Base-by-base conservation (phyloP, 2,329 filamentous ascomycete genomes). In the Pseudocercospora vitis region DNA sequence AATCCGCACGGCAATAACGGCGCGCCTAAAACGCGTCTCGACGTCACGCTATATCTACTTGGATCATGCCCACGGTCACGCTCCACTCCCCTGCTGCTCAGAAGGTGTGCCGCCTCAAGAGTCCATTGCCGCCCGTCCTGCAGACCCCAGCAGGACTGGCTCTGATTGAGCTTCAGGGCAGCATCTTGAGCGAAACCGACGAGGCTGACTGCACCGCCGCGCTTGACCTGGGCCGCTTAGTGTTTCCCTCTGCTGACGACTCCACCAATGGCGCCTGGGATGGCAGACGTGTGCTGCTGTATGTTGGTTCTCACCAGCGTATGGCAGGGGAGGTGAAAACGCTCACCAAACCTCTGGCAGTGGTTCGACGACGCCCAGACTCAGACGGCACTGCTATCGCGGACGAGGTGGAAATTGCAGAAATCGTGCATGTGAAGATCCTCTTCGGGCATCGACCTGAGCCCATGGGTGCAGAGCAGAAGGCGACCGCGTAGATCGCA, bases 321-420 rank as follows among this genome's bases (percentile, higher is more conserved):
- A 81, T 97, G 68, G 88, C 85, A 1, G 94, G 94, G 3, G 91
- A 97, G 71, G 85, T 95, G 45, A 95, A 91, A 78, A 95, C 91
- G 73, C 74, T 97, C 46, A 81, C 81, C 4, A 88, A 83, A 66
- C 85, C 91, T 2, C 69, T 96, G 61, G 94, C 87, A 3, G 77
- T 97, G n/a, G 78, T 97, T 19, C 80, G 84, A 58, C 83, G 81
- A 64, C 78, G 78, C 40, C 63, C 68, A 46, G 54, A 56, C 48
- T 49, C 59, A 8, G 39, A 65, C 9, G 28, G 45, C 48, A 24
- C 52, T 16, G 67, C 62, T 16, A 63, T 63, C 12, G 55, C 64
- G 6, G 75, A 77, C 49, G 82, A 86, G 52, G 69, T 96, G 48
- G 91, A 96, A 74, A 81, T 97, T 60, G 84, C 91, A 48, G 92